These are phyloP conservation scores for Exophiala calicioides DNA, from an alignment of 2,329 filamentous ascomycete species.

Conservation along the genomic window DNA sequence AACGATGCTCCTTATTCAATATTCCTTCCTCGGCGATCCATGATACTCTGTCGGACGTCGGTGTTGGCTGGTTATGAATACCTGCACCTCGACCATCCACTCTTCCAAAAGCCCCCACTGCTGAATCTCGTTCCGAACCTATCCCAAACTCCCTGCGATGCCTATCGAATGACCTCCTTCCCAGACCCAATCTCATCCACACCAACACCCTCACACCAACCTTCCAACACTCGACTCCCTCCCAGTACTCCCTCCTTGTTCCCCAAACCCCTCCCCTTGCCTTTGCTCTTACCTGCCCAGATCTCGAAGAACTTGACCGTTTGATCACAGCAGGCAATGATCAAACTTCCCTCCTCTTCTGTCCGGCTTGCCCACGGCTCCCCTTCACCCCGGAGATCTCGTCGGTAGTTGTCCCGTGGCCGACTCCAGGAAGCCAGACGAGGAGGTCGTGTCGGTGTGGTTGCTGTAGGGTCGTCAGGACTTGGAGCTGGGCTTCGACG, in stretches of 20 bases:
- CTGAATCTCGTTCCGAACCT: too few species aligned
- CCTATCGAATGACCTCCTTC: constrained; percentile 65
- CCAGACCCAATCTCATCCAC: constrained; percentile 54
- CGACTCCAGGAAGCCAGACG: constrained; percentile 7
- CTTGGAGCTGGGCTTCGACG: constrained; percentile 15
- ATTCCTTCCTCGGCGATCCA: too few species aligned
- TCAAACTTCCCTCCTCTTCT: constrained; percentile 75
- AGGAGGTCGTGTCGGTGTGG: not conserved
- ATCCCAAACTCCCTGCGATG: too few species aligned
- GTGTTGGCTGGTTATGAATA: too few species aligned
- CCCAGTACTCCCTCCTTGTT: constrained; percentile 63
- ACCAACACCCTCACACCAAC: constrained; percentile 71
- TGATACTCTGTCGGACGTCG: too few species aligned
- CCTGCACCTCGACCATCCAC: too few species aligned
- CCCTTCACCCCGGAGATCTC: constrained; percentile 45
- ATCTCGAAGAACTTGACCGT: constrained; percentile 95
- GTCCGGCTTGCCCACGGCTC: constrained; percentile 59
- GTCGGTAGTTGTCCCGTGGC: constrained; percentile 8
- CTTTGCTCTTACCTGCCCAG: constrained; percentile 68
- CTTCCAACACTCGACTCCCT: constrained; percentile 82
- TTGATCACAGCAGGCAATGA: constrained; percentile 88
- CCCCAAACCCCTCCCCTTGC: constrained; percentile 45
- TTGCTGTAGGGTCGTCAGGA: constrained; percentile 5
- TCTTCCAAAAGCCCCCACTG: too few species aligned
- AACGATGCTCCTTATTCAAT: too few species aligned